These are phyloP conservation scores for Cryptosporidium viatorum DNA, from an alignment of 169 alveolate genomes.

Conservation along the genomic window DNA sequence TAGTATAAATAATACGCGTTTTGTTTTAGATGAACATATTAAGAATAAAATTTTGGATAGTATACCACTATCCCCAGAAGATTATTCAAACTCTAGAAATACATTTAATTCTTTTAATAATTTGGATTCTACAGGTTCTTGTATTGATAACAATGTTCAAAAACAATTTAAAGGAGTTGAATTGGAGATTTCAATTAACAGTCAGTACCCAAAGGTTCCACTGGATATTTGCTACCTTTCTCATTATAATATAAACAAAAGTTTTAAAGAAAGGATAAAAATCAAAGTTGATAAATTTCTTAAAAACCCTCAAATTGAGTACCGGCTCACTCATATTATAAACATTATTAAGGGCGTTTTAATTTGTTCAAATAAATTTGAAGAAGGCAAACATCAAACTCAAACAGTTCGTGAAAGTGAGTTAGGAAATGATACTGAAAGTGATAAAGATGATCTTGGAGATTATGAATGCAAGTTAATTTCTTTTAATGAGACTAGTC, in stretches of 20 bases:
- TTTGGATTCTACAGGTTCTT: background rate
- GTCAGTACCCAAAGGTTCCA: conserved; percentile 23
- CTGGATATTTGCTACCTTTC: conserved; percentile 22
- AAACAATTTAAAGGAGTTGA: conserved; percentile 53
- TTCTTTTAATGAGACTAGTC: background rate
- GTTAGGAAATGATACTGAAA: background rate
- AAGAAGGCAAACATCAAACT: background rate
- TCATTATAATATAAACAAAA: conserved; percentile 21
- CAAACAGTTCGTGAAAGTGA: background rate
- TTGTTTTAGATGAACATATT: conserved; percentile 8
- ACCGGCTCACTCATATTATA: background rate
- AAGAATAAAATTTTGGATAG: background rate
- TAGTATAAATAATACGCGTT: background rate
- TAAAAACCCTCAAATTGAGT: background rate
- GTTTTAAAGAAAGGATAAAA: conserved; percentile 23
- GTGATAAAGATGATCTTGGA: background rate
- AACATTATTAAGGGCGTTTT: background rate
- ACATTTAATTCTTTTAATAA: background rate
- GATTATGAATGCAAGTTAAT: background rate
- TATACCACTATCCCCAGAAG: background rate
- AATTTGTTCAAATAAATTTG: background rate
- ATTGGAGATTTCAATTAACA: conserved; percentile 19
- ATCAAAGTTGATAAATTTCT: background rate
- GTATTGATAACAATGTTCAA: background rate
- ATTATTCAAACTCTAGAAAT: background rate